Percentiles rank a stretch among this genome's conserved stretches.
Evolutionary conservation across 2,329 filamentous ascomycete genomes (phyloP).

Genomic region (Sporothrix mexicana): DNA sequence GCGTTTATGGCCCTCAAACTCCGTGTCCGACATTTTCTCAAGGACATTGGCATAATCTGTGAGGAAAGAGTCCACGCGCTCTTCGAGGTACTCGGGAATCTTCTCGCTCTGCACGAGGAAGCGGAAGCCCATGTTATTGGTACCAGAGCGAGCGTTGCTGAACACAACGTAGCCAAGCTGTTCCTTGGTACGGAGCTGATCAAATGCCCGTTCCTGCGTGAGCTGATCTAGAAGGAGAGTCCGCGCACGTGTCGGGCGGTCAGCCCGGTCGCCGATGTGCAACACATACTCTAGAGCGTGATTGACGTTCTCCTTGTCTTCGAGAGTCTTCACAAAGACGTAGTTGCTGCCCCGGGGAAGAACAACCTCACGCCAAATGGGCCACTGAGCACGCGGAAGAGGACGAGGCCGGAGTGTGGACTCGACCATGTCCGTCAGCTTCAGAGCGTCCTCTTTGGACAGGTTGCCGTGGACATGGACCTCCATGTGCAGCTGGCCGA

Average conservation of each 20-base stretch:
- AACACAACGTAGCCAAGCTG: slow-evolving; percentile 97
- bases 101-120: slow-evolving; percentile 94
- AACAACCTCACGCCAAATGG: slow-evolving; percentile 75
- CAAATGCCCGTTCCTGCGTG: slow-evolving; percentile 90
- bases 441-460: slow-evolving; percentile 89
- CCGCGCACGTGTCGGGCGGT: slow-evolving; percentile 75
- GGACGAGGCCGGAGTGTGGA: slow-evolving; percentile 74
- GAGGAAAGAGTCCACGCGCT: slow-evolving; percentile 86
- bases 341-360: slow-evolving; percentile 82
- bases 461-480: slow-evolving; percentile 89
- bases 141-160: slow-evolving; percentile 72
- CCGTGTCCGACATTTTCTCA: slow-evolving; percentile 75
- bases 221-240: slow-evolving; percentile 85
- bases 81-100: slow-evolving; percentile 80
- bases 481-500: slow-evolving; percentile 86
- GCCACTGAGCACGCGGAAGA: slow-evolving; percentile 80
- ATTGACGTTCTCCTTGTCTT: slow-evolving; percentile 88
- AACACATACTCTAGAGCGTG: slow-evolving; percentile 83
- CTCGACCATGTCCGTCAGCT: slow-evolving; percentile 82
- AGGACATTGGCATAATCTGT: slow-evolving; percentile 68
- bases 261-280: slow-evolving; percentile 70
- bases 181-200: slow-evolving; percentile 94
- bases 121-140: slow-evolving; percentile 83
- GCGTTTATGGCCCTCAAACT: slow-evolving; percentile 90
- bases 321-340: slow-evolving; percentile 78